Percentiles rank a stretch among this genome's conserved stretches.
These are phyloP conservation scores for Pseudohalonectria lignicola DNA, from an alignment of 2,329 filamentous ascomycete genomes.

Conservation along the genomic window DNA sequence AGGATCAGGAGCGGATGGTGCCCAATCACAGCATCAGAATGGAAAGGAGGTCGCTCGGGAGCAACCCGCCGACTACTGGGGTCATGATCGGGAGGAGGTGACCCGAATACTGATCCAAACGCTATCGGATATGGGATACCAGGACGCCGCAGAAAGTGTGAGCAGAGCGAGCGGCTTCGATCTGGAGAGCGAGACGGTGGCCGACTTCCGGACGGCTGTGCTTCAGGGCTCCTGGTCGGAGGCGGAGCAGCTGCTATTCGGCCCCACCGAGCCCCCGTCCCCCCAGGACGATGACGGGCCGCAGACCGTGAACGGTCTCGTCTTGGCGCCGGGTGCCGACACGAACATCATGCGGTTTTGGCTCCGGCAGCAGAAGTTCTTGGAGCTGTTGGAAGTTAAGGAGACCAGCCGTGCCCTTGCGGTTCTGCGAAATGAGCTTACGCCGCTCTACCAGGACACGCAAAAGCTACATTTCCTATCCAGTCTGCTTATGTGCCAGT, in stretches of 20 bases:
- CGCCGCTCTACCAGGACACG: constrained; percentile 72
- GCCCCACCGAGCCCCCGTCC: constrained; percentile 22
- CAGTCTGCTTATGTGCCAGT: constrained; percentile 80
- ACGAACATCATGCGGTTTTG: constrained; percentile 74
- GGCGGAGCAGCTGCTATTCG: constrained; percentile 73
- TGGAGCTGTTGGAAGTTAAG: constrained; percentile 73
- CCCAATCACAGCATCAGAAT: neutral
- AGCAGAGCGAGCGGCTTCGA: constrained; percentile 76
- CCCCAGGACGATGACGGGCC: constrained; percentile 19
- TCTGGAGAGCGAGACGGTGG: constrained; percentile 75
- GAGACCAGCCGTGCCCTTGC: constrained; percentile 64
- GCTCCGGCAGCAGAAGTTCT: constrained; percentile 86
- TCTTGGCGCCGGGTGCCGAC: constrained; percentile 66
- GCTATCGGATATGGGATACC: constrained; percentile 79
- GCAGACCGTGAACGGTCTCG: constrained; percentile 45
- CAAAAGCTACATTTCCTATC: constrained; percentile 72
- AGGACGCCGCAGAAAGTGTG: constrained; percentile 61
- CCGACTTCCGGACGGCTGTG: constrained; percentile 74
- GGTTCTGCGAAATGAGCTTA: constrained; percentile 81
- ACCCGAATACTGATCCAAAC: constrained; percentile 89
- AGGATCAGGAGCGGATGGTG: too few relatives aligned
- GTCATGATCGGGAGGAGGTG: constrained; percentile 86
- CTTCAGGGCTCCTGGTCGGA: constrained; percentile 70
- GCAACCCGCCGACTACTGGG: constrained; percentile 50
- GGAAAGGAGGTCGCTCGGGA: neutral